Base-by-base conservation (phyloP, 306 rosid genomes). In the Begonia fuchsioides region DNA sequence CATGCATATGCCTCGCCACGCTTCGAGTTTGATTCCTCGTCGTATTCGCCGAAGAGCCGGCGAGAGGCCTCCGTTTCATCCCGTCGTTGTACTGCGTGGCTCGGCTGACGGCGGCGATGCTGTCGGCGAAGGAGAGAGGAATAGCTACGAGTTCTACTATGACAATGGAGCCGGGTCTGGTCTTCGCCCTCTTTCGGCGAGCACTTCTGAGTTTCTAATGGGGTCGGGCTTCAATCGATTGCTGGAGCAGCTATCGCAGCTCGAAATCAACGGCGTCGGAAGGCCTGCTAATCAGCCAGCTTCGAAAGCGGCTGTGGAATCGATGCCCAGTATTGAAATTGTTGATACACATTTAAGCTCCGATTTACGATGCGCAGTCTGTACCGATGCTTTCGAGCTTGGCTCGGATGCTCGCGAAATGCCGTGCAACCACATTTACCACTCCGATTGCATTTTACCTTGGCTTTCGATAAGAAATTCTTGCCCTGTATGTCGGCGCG, bases 401-500 rank as follows among this genome's bases (percentile, higher is more conserved):
- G 84, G 83, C 2, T 59, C 72, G 52, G 97, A 81, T 63, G 97
- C 95, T 52, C 78, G 93, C 17, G 97, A 90, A 62, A 61, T 90
- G 66, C 97, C 97, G 0, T 90, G 97, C 49, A 84, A 84, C 47
- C 97, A 90, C 48, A 75, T 90, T 5, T 88, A 88, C 61, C 97
- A 88, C 38, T 60, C 90, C 3, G 95, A 84, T 8, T 88, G 97
- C 43, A 88, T 90, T 52, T 76, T 90, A 8, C 97, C 97, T 0
- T 90, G 97, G 97, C 84, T 90, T 3, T 68, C 93, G 9, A 58
- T 84, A 54, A 67, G 93, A 6, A 90, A 84, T 61, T 84, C 97
- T 3, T 90, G 97, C 55, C 97, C 97, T 0, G 93, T 90, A 10
- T 90, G 97, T 60, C 95, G 97, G 1, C 90, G 70, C 63, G 92